Base-by-base conservation (phyloP, 306 rosid species). In the Cicer chorassanicum region DNA sequence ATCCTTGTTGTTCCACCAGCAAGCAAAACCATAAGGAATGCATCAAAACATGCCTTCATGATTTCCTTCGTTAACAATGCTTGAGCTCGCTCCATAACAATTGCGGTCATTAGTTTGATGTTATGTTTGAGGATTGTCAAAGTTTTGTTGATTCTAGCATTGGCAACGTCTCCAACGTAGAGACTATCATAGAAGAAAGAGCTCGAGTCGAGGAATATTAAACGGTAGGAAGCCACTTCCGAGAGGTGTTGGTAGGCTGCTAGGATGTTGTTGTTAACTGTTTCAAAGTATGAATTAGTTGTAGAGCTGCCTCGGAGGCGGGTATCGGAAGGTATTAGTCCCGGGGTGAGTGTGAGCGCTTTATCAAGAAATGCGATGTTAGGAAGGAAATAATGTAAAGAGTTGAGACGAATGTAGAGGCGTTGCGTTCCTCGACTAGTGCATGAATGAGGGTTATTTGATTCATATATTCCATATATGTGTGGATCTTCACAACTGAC, bases 381-480 rank as follows among this genome's bases (percentile, higher is more conserved):
- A 48, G 91, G 60, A 10, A 84, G 89, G 59, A 94, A 82, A 24
- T 86, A 80, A 54, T 90, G 88, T 59, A 94, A 71, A 42, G 96
- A 85, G 87, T 94, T 94, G 83, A 91, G 91, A n/a, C 98, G 96
- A 67, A 94, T 88, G 83, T 91, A 94, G 9, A 94, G 94, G 75
- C 98, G 98, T 15, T 94, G 98, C 0, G 97, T 91, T 63, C 96
- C 98, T 6, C 97, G 82, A 81, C 97, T 94, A 1, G 98, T 94
- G 19, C 89, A 88, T 0, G 93, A 90, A 2, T 90, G 87, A 10
- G 92, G 87, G 68, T 85, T 88, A n/a, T 83, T 77, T 6, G 86
- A 80, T 29, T 87, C 97, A 42, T 54, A 72, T 42, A 78, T 4
- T 63, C 81, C 87, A 50, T 73, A 57, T 24, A 81, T 86, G 69